These are phyloP conservation scores for Boletus rubropictus DNA, from an alignment of 768 basidiomycete species.

Conservation along the genomic window DNA sequence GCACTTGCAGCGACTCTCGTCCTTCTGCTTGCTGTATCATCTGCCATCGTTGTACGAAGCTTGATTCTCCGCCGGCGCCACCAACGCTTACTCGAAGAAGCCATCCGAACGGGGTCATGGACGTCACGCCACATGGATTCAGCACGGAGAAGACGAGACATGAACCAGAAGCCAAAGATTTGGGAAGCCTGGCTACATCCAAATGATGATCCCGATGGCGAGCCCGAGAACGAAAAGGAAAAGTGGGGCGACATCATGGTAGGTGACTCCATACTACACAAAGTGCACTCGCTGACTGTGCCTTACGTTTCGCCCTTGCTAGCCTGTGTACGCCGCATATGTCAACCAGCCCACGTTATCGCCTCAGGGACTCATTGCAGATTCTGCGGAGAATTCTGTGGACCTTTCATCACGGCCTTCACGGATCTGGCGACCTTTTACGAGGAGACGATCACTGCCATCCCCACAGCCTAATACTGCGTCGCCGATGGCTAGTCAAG, in stretches of 20 bases:
- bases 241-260: slow-evolving; percentile 30
- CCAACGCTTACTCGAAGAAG: slow-evolving; percentile 53
- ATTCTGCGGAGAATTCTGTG: not conserved
- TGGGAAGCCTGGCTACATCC: slow-evolving; percentile 27
- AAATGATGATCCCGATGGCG: slow-evolving; percentile 7
- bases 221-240: not conserved
- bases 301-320: not conserved
- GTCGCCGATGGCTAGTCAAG: slow-evolving; percentile 1
- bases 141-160: slow-evolving; percentile 18
- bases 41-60: slow-evolving; percentile 60
- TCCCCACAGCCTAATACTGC: slow-evolving; percentile 7
- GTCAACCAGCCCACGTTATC: slow-evolving; percentile 10
- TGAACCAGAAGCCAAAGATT: slow-evolving; percentile 29
- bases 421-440: slow-evolving; percentile 18
- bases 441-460: slow-evolving; percentile 10
- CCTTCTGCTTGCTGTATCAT: slow-evolving; percentile 60
- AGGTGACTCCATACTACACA: not conserved
- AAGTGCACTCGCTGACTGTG: not conserved
- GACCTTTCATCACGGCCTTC: slow-evolving; percentile 8
- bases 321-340: slow-evolving; percentile 26
- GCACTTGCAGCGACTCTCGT: slow-evolving; percentile 59
- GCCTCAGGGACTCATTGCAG: not conserved
- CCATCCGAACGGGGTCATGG: slow-evolving; percentile 62
- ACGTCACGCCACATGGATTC: slow-evolving; percentile 29
- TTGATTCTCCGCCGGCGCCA: slow-evolving; percentile 59